A percentile compares a stretch with the other conserved stretches of the same genome.
These are phyloP conservation scores for Diaporthe helianthi DNA, from an alignment of 2,329 filamentous ascomycete species.

Conservation along the genomic window DNA sequence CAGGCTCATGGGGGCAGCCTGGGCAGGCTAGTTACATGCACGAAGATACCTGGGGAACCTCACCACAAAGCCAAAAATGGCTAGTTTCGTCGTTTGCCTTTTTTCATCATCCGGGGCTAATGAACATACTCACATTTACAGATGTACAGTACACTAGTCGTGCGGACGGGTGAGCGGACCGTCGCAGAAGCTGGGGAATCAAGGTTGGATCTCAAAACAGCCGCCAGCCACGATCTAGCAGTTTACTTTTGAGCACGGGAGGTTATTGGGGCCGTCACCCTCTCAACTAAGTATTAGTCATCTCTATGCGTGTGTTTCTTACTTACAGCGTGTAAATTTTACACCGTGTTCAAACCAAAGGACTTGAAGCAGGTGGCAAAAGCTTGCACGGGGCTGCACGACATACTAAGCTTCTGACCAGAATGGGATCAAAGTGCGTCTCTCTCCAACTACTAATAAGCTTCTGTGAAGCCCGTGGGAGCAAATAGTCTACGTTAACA, in stretches of 20 bases:
- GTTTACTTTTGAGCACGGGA: too few species aligned
- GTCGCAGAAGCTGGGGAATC: neutral
- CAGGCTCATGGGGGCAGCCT: slow-evolving; percentile 9
- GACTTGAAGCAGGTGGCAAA: neutral
- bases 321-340: neutral
- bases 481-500: too few species aligned
- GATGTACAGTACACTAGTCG: too few species aligned
- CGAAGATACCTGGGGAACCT: slow-evolving; percentile 1
- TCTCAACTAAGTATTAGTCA: too few species aligned
- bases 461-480: slow-evolving; percentile 5
- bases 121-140: neutral
- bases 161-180: neutral
- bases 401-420: slow-evolving; percentile 8
- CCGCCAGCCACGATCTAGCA: neutral
- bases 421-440: neutral
- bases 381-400: neutral
- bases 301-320: neutral
- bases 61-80: neutral
- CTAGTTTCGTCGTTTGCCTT: neutral
- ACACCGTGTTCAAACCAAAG: too few species aligned
- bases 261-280: too few species aligned
- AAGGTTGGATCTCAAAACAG: slow-evolving; percentile 5
- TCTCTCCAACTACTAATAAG: neutral
- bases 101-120: neutral
- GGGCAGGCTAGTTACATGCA: too few species aligned